Base-by-base conservation (phyloP, 2,329 filamentous ascomycete species). In the Aspergillus caelatus region DNA sequence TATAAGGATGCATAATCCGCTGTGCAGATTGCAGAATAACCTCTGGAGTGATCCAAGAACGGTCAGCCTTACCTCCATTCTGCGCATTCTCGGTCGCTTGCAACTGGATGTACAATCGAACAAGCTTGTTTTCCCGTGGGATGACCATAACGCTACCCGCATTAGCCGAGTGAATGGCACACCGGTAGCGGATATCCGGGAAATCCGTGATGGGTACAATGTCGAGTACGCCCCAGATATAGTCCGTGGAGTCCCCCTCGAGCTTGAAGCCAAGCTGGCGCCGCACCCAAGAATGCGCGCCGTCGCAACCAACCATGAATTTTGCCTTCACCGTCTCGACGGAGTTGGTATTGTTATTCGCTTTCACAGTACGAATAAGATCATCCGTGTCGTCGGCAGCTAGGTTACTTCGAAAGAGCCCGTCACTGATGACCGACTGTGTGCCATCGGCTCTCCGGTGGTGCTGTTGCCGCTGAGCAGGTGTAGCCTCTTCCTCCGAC, bases 231-330 rank as follows among this genome's bases (percentile, higher is more conserved):
- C 80, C 81, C 81, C 80, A 82, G 16, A 79, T 74, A 50, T 77
- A 77, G 61, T 81, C 78, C 1, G 77, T 79, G 26, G 81, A 82
- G 57, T 88, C 85, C 6, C 86, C 86, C 54, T 85, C 79, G 54
- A 89, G 78, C 36, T 83, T 79, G 36, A 86, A 83, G 0, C 85
- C 85, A 1, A 91, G 77, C 60, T 86, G 81, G 60, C 82, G 81
- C 45, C 89, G 79, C 0, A 86, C 87, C 87, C 88, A 91, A 61
- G 84, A 88, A 69, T 89, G 88, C 0, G 89, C 89, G 0, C 89
- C 89, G 66, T 91, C 89, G 52, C 86, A 88, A 0, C 89, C 89
- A 4, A 92, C 81, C 34, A 92, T 80, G 65, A 89, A 92, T 71
- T 88, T 88, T 7, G 85, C 82, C 45, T 79, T 82, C 2, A 89